A percentile compares a stretch with the other conserved stretches of the same genome.
Evolutionary conservation across 1,139 yeast species (phyloP).

Genomic region (Debaryomyces nepalensis): DNA sequence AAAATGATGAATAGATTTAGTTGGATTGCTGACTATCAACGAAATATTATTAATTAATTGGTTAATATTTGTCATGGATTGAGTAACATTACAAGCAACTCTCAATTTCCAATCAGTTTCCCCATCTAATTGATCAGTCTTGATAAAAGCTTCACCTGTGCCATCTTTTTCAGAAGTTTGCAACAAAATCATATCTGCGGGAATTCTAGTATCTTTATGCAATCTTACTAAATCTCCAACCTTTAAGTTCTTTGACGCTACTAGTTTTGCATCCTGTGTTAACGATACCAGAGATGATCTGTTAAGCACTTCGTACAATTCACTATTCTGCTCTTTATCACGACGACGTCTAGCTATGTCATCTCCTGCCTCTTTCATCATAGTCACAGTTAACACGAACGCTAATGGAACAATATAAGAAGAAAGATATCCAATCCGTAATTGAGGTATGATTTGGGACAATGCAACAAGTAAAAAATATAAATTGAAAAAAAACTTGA

Average conservation of each 20-base stretch:
- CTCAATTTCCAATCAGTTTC: slow-evolving; percentile 98
- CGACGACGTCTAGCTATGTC: slow-evolving; percentile 89
- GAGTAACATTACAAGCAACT: slow-evolving; percentile 76
- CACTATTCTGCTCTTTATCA: slow-evolving; percentile 87
- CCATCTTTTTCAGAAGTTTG: slow-evolving; percentile 74
- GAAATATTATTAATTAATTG: slow-evolving; percentile 45
- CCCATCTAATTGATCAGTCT: slow-evolving; percentile 98
- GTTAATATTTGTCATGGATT: slow-evolving; percentile 49
- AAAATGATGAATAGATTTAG: slow-evolving; percentile 81
- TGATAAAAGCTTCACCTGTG: slow-evolving; percentile 88
- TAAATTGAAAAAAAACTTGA: slow-evolving; percentile 92
- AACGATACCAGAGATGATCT: slow-evolving; percentile 26
- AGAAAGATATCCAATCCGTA: slow-evolving; percentile 90
- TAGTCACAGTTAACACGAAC: slow-evolving; percentile 88
- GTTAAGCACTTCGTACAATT: slow-evolving; percentile 72
- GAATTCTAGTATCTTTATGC: slow-evolving; percentile 83
- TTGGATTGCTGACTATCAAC: slow-evolving; percentile 75
- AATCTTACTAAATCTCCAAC: slow-evolving; percentile 89
- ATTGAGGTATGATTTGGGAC: slow-evolving; percentile 89
- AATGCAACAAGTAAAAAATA: slow-evolving; percentile 92
- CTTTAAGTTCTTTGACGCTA: slow-evolving; percentile 67
- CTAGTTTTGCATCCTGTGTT: slow-evolving; percentile 37
- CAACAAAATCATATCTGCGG: slow-evolving; percentile 87
- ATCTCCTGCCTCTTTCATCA: slow-evolving; percentile 95
- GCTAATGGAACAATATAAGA: slow-evolving; percentile 93